Evolutionary conservation across 352 stramenopile species (phyloP).

Genomic region (Hyaloperonospora brassicae): DNA sequence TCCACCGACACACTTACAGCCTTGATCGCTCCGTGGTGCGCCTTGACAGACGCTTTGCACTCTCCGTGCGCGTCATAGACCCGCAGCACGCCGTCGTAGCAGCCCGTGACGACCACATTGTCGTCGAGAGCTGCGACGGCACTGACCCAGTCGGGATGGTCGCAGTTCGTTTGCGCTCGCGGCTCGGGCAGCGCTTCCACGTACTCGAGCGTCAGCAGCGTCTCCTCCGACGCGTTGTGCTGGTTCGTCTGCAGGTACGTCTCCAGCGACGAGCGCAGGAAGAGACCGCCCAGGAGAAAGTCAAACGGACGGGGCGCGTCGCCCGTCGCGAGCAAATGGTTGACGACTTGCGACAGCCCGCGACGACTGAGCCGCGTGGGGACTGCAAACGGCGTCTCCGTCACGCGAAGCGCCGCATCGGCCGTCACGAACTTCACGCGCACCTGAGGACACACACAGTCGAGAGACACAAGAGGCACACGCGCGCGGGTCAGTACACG

Average conservation of each 20-base stretch:
- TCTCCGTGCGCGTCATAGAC: constrained; percentile 59
- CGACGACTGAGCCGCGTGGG: constrained; percentile 68
- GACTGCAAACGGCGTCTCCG: constrained; percentile 85
- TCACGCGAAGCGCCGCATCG: constrained; percentile 79
- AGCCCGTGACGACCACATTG: constrained; percentile 65
- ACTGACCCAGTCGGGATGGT: constrained; percentile 85
- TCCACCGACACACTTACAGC: constrained; percentile 32
- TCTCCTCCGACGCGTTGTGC: constrained; percentile 65
- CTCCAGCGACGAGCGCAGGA: constrained; percentile 65
- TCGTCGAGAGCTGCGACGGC: constrained; percentile 39
- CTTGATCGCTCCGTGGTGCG: constrained; percentile 73
- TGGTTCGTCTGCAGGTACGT: constrained; percentile 65
- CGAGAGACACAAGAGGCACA: neutral
- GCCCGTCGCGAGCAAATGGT: constrained; percentile 67
- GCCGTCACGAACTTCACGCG: constrained; percentile 88
- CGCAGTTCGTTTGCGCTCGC: constrained; percentile 47
- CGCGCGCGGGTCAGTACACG: neutral
- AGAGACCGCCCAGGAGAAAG: constrained; percentile 72
- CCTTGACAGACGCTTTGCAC: constrained; percentile 54
- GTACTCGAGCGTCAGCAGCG: constrained; percentile 84
- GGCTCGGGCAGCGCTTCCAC: constrained; percentile 74
- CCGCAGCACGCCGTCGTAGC: constrained; percentile 81
- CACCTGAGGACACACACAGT: too few species aligned
- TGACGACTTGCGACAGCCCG: constrained; percentile 84
- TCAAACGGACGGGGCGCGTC: constrained; percentile 67